Evolutionary conservation across 192 early-diverging fungal genomes (phyloP).

Genomic region (Mortierella antarctica): DNA sequence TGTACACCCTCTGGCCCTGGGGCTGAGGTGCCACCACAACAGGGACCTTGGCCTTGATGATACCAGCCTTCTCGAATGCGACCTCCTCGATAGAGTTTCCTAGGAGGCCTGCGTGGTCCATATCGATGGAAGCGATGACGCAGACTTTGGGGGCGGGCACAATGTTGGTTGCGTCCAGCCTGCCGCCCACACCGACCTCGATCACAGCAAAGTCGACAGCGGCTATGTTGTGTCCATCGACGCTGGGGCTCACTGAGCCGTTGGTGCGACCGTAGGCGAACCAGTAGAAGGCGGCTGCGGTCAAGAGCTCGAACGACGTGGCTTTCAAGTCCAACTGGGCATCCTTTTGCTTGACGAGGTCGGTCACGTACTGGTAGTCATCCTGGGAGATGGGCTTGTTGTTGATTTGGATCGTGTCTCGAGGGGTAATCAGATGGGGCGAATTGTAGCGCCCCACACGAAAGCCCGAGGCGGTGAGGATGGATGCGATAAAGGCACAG

Average conservation of each 20-base stretch:
- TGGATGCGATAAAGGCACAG: constrained; percentile 80
- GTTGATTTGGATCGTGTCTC: constrained; percentile 94
- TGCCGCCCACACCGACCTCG: constrained; percentile 87
- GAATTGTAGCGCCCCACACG: constrained; percentile 89
- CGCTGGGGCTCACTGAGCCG: too few relatives aligned
- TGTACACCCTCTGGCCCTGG: constrained; percentile 52
- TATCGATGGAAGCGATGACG: constrained; percentile 83
- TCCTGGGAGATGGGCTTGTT: constrained; percentile 77
- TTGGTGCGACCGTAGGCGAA: constrained; percentile 71
- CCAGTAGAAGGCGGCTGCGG: constrained; percentile 66
- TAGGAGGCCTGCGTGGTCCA: constrained; percentile 78
- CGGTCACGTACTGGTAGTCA: constrained; percentile 81
- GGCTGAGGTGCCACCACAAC: constrained; percentile 68
- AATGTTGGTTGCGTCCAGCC: constrained; percentile 87
- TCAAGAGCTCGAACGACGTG: constrained; percentile 78
- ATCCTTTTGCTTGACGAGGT: constrained; percentile 67
- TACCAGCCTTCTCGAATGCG: constrained; percentile 86
- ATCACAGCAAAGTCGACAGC: constrained; percentile 79
- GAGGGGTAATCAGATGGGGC: constrained; percentile 90
- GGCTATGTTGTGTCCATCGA: constrained; percentile 1
- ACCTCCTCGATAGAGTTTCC: constrained; percentile 80
- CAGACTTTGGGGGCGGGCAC: constrained; percentile 71
- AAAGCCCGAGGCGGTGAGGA: constrained; percentile 66
- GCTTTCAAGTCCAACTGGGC: constrained; percentile 52
- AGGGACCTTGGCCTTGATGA: constrained; percentile 68